Conservation (phyloP, 2,329 filamentous ascomycete genomes). For the Seiridium cupressi region DNA sequence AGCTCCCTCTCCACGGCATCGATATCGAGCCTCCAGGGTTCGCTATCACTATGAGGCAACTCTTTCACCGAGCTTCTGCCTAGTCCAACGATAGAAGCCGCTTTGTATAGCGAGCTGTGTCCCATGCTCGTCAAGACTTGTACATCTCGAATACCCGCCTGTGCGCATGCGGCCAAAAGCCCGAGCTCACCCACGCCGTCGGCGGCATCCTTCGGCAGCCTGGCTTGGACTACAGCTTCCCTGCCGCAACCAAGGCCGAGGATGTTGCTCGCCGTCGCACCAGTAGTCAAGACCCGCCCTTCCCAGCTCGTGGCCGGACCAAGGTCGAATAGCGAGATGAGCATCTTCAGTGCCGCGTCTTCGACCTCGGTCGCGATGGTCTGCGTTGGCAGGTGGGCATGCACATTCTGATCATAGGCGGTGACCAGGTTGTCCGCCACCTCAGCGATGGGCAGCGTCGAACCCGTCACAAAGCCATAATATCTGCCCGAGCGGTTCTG, state of each 20-base stretch:
- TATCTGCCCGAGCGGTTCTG: slow-evolving; percentile 67
- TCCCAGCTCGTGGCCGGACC: slow-evolving; percentile 59
- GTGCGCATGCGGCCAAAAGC: slow-evolving; percentile 62
- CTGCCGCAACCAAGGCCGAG: slow-evolving; percentile 68
- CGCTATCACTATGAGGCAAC: slow-evolving; percentile 46
- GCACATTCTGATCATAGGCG: slow-evolving; percentile 78
- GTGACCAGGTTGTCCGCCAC: slow-evolving; percentile 84
- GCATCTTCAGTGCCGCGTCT: slow-evolving; percentile 65
- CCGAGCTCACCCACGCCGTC: slow-evolving; percentile 67
- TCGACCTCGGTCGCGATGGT: slow-evolving; percentile 76
- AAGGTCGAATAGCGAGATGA: slow-evolving; percentile 66
- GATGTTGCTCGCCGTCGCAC: slow-evolving; percentile 74
- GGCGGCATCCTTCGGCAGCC: slow-evolving; percentile 25
- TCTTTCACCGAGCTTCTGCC: slow-evolving; percentile 68
- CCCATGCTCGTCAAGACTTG: slow-evolving; percentile 78
- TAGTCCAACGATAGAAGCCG: slow-evolving; percentile 77
- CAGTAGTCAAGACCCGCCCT: slow-evolving; percentile 55
- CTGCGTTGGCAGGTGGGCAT: slow-evolving; percentile 77
- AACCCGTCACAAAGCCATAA: slow-evolving; percentile 88
- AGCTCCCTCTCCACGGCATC: slow-evolving; percentile 61
- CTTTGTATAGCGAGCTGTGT: slow-evolving; percentile 83
- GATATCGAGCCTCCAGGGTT: slow-evolving; percentile 71
- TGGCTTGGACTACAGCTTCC: slow-evolving; percentile 56
- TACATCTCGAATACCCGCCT: slow-evolving; percentile 63
- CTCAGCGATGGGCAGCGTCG: slow-evolving; percentile 73